Conservation (phyloP, 306 rosid genomes). For the cucumber (Cucumis sativus) region DNA sequence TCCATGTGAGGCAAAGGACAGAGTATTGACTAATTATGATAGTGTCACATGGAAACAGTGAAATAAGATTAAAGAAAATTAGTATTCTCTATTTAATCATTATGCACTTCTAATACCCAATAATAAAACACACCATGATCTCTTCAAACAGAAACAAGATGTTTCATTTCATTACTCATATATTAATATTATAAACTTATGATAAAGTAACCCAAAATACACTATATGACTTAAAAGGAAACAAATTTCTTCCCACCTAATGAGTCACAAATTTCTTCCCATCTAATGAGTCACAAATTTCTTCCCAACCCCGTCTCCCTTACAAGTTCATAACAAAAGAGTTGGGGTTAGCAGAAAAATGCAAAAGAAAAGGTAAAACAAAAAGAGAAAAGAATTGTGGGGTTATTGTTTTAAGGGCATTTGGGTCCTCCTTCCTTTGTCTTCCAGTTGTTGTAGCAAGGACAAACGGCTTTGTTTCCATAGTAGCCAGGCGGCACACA, state of each 20-base stretch:
- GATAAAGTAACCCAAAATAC: not conserved
- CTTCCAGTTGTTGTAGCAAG: slow-evolving; percentile 97
- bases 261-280: not conserved
- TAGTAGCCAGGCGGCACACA: slow-evolving; percentile 90
- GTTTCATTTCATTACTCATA: not conserved
- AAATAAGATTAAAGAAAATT: not conserved
- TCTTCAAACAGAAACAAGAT: not conserved
- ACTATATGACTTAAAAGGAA: not conserved
- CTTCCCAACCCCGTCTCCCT: not conserved
- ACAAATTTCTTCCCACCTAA: not conserved
- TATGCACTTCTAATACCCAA: not conserved
- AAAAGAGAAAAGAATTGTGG: not conserved
- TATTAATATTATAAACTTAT: too few relatives aligned
- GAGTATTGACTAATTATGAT: not conserved
- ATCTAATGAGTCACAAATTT: too few relatives aligned
- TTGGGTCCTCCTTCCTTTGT: slow-evolving; percentile 84
- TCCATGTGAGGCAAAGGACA: not conserved
- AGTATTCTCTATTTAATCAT: not conserved
- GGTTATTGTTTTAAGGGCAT: slow-evolving; percentile 38
- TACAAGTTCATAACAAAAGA: not conserved
- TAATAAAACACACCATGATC: not conserved
- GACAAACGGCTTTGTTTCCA: slow-evolving; percentile 79
- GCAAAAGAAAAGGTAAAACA: not conserved
- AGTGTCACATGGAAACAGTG: not conserved
- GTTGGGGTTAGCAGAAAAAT: not conserved